Base-by-base conservation (phyloP, 805 yeast genomes). In the Candida easanensis region DNA sequence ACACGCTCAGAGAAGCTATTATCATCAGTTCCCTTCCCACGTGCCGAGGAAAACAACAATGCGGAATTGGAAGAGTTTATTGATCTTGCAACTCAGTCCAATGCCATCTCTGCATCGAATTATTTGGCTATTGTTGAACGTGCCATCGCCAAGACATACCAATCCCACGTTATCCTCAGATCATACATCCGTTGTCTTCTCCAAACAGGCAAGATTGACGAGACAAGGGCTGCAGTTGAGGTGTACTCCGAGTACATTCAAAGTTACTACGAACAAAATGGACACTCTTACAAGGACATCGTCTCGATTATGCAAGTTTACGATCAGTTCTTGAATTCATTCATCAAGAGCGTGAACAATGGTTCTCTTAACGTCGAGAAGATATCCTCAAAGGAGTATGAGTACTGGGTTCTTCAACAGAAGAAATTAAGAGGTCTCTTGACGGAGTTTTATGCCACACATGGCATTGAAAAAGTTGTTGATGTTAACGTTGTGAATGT, bases 131-230 rank as follows among this genome's bases (percentile, higher is more conserved):
- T 45, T 38, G 5, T 60, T 59, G 49, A 58, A 64, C 15, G 59
- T 4, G 69, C 74, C 1, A 61, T 74, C 39, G 54, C 62, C 14
- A 68, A 64, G 37, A 73, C 80, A 0, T 77, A 75, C 44, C 81
- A 76, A 51, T 73, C 69, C 31, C 61, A 57, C 18, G 46, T 44
- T 6, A 63, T 68, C 33, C 57, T 61, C 33, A 64, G 53, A 48
- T 56, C 60, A 45, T 71, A 69, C 44, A 68, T 63, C 52, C 58
- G 50, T 64, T 64, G 45, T 47, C 65, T 60, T n/a, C 41, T 46
- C 2, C 43, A 49, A 14, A 42, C 41, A 17, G 38, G 53, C 5
- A 50, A 53, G 20, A 18, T 27, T 0, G 51, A 55, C 1, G 64
- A 63, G 35, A 44, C 56, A 4, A 54, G 53, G 10, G 60, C 68